Conservation (phyloP, 257 asterid genomes). For the Henckelia pumila region DNA sequence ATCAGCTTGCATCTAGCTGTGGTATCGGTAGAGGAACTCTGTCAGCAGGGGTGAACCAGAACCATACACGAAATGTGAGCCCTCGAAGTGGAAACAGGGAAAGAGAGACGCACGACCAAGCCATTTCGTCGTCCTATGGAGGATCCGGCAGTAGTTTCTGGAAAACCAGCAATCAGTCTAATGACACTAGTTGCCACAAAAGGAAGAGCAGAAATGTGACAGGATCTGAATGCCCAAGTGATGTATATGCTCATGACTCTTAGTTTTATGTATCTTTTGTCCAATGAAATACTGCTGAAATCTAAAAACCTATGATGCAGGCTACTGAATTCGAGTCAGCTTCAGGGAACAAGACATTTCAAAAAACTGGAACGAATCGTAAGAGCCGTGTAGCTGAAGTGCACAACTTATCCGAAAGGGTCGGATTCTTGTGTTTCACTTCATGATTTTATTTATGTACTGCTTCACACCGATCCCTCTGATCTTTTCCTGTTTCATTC, state of each 20-base stretch:
- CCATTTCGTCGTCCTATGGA: slow-evolving; percentile 57
- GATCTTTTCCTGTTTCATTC: too few relatives aligned
- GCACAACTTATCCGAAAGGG: slow-evolving; percentile 90
- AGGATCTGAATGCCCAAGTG: slow-evolving; percentile 70
- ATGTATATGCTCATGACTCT: slow-evolving; percentile 48
- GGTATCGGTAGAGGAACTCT: slow-evolving; percentile 28
- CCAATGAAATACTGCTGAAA: background rate
- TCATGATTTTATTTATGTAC: background rate
- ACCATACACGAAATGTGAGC: slow-evolving; percentile 30
- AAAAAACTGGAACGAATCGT: slow-evolving; percentile 52
- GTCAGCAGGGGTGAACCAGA: slow-evolving; percentile 30
- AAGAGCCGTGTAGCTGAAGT: slow-evolving; percentile 83
- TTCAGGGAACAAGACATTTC: slow-evolving; percentile 50
- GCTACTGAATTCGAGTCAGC: slow-evolving; percentile 64
- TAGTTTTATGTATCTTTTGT: background rate
- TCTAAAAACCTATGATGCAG: slow-evolving; percentile 30
- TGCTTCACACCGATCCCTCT: background rate
- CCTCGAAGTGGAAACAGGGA: slow-evolving; percentile 39
- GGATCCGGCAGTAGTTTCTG: slow-evolving; percentile 65
- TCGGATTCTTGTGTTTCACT: slow-evolving; percentile 25
- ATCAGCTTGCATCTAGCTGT: slow-evolving; percentile 48
- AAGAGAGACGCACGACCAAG: slow-evolving; percentile 38
- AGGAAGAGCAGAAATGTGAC: slow-evolving; percentile 59
- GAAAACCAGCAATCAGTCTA: slow-evolving; percentile 45
- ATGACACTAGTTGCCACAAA: slow-evolving; percentile 43